phyloP scores from a whole-genome alignment of 2,329 filamentous ascomycete genomes.

The Colletotrichum sp. region DNA sequence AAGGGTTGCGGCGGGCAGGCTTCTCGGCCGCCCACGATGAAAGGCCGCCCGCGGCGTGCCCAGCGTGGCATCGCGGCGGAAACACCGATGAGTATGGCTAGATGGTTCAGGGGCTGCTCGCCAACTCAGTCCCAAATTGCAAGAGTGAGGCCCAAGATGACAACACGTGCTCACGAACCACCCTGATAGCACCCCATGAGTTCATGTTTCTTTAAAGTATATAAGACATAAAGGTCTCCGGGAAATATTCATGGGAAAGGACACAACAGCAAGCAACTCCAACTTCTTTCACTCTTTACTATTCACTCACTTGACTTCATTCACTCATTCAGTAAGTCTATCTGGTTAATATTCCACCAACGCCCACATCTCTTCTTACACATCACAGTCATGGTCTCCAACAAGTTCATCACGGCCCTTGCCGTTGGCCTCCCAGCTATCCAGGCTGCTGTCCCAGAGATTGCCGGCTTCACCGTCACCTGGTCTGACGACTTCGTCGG shows the following conservation, averaged over 20 bases:
- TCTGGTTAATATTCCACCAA: not conserved
- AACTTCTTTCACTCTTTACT: not conserved
- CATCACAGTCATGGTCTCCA: not conserved
- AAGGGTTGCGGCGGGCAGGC: not conserved
- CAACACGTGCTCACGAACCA: not conserved
- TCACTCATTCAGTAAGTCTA: not conserved
- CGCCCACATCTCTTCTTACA: not conserved
- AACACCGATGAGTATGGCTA: not conserved
- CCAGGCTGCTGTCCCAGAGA: constrained; percentile 15
- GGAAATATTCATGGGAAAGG: not conserved
- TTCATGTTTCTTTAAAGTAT: not conserved
- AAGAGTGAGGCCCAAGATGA: not conserved
- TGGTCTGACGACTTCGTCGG: constrained; percentile 39
- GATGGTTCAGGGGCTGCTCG: not conserved
- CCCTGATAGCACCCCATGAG: not conserved
- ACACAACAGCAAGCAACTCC: not conserved
- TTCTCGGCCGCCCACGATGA: not conserved
- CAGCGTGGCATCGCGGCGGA: not conserved
- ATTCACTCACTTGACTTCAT: not conserved
- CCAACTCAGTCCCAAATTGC: not conserved
- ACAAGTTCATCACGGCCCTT: not conserved
- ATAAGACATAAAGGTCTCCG: not conserved
- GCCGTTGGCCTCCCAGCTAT: constrained; percentile 1
- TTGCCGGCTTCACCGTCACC: constrained; percentile 23
- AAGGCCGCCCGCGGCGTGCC: not conserved